These are phyloP conservation scores for Fusarium setosum DNA, from an alignment of 2,329 filamentous ascomycete genomes.

Conservation along the genomic window DNA sequence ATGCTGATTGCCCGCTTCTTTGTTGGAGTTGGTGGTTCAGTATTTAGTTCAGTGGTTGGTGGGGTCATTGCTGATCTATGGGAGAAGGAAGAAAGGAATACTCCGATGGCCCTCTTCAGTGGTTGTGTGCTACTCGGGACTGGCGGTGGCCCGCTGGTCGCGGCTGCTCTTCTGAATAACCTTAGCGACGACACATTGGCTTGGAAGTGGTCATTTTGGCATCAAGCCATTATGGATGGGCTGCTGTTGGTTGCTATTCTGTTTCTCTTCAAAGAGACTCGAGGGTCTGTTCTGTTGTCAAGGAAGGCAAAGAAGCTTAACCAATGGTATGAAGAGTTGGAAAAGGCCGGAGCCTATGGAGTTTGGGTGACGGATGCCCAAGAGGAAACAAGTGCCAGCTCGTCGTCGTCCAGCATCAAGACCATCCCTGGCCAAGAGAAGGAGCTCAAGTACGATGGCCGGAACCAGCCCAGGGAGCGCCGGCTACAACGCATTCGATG, in stretches of 20 bases:
- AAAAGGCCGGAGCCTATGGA: slow-evolving; percentile 69
- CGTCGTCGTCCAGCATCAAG: slow-evolving; percentile 38
- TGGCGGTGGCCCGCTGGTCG: slow-evolving; percentile 79
- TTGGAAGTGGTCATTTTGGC: slow-evolving; percentile 92
- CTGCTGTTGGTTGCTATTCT: slow-evolving; percentile 70
- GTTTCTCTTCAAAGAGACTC: slow-evolving; percentile 82
- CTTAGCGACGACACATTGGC: slow-evolving; percentile 55
- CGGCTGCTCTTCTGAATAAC: slow-evolving; percentile 74
- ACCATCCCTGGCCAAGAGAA: slow-evolving; percentile 10
- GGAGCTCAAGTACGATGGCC: slow-evolving; percentile 13
- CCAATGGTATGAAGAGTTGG: slow-evolving; percentile 80
- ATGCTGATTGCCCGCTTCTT: slow-evolving; percentile 83
- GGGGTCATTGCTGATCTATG: slow-evolving; percentile 91
- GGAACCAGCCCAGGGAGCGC: background rate
- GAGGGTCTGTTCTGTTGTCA: slow-evolving; percentile 82
- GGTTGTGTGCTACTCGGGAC: slow-evolving; percentile 82
- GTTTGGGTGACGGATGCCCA: slow-evolving; percentile 50
- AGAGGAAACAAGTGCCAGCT: slow-evolving; percentile 22
- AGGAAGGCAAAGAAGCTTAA: slow-evolving; percentile 81
- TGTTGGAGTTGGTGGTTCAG: slow-evolving; percentile 79
- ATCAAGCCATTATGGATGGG: slow-evolving; percentile 79
- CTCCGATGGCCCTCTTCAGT: slow-evolving; percentile 91
- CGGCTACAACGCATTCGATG: slow-evolving; percentile 72
- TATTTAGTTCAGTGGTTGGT: slow-evolving; percentile 91
- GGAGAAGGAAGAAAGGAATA: slow-evolving; percentile 81